Base-by-base conservation (phyloP, 352 stramenopile genomes). In the Globisporangium nodosum region DNA sequence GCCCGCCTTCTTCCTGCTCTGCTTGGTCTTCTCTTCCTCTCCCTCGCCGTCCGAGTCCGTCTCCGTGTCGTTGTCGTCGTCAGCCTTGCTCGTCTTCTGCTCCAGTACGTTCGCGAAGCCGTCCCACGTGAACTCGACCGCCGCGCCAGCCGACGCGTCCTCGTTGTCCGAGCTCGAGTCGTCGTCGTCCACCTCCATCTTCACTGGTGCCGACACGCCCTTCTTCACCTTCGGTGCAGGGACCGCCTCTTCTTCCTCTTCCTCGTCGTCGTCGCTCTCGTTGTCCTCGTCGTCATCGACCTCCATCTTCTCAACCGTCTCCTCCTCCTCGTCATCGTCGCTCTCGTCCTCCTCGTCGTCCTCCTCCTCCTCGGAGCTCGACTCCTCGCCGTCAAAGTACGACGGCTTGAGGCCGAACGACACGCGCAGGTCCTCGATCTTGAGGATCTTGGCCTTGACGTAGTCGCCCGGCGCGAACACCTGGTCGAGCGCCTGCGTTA, bases 381-480 rank as follows among this genome's bases (percentile, higher is more conserved):
- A 96, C 65, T 96, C 94, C 31, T 98, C 94, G 54, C 88, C 86
- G 18, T 90, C 88, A 67, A 99, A 98, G 70, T 98, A 97, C 66
- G 95, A 98, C 5, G 93, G 90, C 76, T 99, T 99, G 40, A 99
- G 82, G 45, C 95, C 96, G 35, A 99, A 97, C 31, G 88, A 97
- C 33, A 99, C 76, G 42, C 89, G 86, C 39, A 88, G 84, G 43
- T 88, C 70, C 52, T 98, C 90, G 48, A 97, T 88, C 74, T 97
- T 98, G 21, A 98, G 66, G 39, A 99, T 88, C 60, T 98, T 92
- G n/a, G 96, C 85, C 81, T 98, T 98, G 24, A 98, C 94, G 60
- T 97, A 96, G 76, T 99, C 96, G 47, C 95, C 95, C 51, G 94
- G 88, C 47, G 90, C 85, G 67, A 98, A 99, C 35, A 98, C 76